Percentiles rank a stretch among this genome's conserved stretches.
Conservation (phyloP, 202 grass and related monocot genomes). For the Digitaria exilis region DNA sequence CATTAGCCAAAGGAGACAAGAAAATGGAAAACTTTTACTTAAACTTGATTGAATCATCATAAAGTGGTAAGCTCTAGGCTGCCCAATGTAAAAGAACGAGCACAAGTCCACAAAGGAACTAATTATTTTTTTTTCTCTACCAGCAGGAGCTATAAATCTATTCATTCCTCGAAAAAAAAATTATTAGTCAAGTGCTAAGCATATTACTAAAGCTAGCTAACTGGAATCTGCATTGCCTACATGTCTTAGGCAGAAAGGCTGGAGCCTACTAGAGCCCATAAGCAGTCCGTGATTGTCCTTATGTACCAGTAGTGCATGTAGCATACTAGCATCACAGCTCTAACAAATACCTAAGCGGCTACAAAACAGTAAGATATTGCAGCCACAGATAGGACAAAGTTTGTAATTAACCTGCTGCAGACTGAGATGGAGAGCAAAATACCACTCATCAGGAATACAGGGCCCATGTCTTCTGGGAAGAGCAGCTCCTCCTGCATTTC, state of each 20-base stretch:
- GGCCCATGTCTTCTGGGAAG: conserved; percentile 48
- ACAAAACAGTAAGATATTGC: conserved; percentile 24
- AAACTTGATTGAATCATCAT: not conserved
- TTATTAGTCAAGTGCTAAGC: conserved; percentile 33
- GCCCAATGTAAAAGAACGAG: conserved; percentile 13
- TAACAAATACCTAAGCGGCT: conserved; percentile 36
- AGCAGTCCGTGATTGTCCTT: conserved; percentile 38
- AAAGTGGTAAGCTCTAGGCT: not conserved
- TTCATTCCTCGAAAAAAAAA: not conserved
- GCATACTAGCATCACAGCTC: conserved; percentile 18
- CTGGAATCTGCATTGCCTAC: conserved; percentile 10
- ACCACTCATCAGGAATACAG: conserved; percentile 38
- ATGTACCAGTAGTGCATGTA: conserved; percentile 10
- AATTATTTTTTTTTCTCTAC: not conserved
- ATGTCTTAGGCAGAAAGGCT: conserved; percentile 46
- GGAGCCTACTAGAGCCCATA: conserved; percentile 35
- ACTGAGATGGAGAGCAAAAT: conserved; percentile 33
- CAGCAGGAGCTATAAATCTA: not conserved
- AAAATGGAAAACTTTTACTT: not conserved
- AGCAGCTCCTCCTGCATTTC: conserved; percentile 34
- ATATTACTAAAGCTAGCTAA: conserved; percentile 27
- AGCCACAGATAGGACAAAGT: conserved; percentile 45
- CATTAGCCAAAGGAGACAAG: not conserved
- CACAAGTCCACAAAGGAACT: conserved; percentile 11
- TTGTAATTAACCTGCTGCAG: conserved; percentile 39